These are phyloP conservation scores for Aspergillus nanangensis DNA, from an alignment of 495 filamentous ascomycete species.

Conservation along the genomic window DNA sequence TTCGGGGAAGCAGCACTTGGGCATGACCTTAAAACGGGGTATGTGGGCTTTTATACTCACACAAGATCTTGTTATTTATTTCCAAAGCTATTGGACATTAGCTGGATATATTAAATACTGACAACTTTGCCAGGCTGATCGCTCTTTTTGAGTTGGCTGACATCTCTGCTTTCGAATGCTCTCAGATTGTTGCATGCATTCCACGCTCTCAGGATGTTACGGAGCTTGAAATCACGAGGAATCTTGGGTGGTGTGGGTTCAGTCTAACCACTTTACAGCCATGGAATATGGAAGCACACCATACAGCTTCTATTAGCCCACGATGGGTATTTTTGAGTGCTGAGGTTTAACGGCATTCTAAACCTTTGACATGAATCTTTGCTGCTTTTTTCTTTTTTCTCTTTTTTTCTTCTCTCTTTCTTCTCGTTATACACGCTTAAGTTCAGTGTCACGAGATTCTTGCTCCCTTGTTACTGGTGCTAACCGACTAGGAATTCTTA, in stretches of 20 bases:
- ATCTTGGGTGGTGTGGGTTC: constrained; percentile 91
- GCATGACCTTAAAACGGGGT: constrained; percentile 84
- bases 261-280: constrained; percentile 70
- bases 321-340: constrained; percentile 83
- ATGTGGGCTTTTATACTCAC: too few species aligned
- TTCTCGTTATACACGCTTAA: too few species aligned
- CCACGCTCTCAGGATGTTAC: constrained; percentile 59
- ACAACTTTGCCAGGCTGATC: constrained; percentile 58
- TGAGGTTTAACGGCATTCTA: constrained; percentile 59
- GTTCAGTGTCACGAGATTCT: too few species aligned
- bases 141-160: constrained; percentile 82
- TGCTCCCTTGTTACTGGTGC: too few species aligned
- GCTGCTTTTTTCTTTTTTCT: background rate
- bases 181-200: constrained; percentile 74
- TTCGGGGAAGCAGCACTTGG: constrained; percentile 66
- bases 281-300: constrained; percentile 51
- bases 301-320: constrained; percentile 56
- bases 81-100: too few species aligned
- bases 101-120: too few species aligned
- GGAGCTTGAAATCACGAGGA: constrained; percentile 62
- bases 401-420: background rate
- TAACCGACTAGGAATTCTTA: too few species aligned
- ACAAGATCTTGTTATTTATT: too few species aligned
- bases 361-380: too few species aligned
- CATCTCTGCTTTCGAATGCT: constrained; percentile 64